These are phyloP conservation scores for Neurospora discreta DNA, from an alignment of 495 filamentous ascomycete species.

Conservation along the genomic window DNA sequence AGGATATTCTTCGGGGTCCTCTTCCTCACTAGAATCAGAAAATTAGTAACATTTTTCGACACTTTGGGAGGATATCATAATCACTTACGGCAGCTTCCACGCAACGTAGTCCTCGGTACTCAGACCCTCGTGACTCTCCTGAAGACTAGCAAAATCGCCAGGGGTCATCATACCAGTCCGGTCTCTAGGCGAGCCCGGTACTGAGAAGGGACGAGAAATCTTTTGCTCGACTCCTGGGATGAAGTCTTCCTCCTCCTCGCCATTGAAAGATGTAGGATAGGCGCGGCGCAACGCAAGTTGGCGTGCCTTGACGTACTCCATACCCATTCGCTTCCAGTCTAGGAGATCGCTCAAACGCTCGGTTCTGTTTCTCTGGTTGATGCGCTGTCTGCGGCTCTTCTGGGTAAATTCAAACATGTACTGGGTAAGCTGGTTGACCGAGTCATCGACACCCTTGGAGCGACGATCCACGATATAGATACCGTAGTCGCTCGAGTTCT, in stretches of 20 bases:
- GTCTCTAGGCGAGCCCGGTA: conserved; percentile 83
- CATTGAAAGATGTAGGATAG: conserved; percentile 75
- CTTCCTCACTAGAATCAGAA: conserved; percentile 61
- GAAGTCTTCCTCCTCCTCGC: conserved; percentile 65
- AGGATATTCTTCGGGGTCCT: conserved; percentile 86
- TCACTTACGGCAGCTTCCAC: conserved; percentile 94
- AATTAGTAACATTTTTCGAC: conserved; percentile 6
- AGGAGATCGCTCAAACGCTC: conserved; percentile 88
- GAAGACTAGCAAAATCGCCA: conserved; percentile 90
- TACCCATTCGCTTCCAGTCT: conserved; percentile 98
- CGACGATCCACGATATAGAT: conserved; percentile 98
- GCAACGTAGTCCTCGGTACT: conserved; percentile 96
- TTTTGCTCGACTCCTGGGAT: conserved; percentile 86
- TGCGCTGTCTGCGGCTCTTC: conserved; percentile 90
- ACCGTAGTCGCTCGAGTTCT: conserved; percentile 94
- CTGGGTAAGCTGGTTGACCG: conserved; percentile 83
- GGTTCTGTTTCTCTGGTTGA: conserved; percentile 97
- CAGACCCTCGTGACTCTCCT: conserved; percentile 86
- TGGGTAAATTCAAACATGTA: conserved; percentile 93
- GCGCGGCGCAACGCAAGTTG: conserved; percentile 87
- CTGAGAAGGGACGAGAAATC: conserved; percentile 85
- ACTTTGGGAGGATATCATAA: not conserved
- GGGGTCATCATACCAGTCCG: conserved; percentile 97
- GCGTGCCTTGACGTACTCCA: conserved; percentile 97
- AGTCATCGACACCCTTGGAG: conserved; percentile 92